Conservation (phyloP, 2,329 filamentous ascomycete species). For the Huntiella moniliformis region DNA sequence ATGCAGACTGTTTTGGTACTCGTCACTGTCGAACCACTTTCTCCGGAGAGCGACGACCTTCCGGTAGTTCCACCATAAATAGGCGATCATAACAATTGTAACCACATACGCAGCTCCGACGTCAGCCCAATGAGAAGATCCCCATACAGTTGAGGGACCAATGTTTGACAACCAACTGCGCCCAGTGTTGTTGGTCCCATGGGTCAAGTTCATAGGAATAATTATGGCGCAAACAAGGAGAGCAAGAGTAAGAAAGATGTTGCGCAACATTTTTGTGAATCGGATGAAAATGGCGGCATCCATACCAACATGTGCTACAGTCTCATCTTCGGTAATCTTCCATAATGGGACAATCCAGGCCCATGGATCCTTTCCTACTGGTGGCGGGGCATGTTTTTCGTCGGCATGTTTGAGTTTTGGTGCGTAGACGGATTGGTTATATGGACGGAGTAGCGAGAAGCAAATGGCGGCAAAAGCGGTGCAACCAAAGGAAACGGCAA, state of each 20-base stretch:
- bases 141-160: constrained; percentile 37
- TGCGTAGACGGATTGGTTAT: constrained; percentile 83
- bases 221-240: constrained; percentile 59
- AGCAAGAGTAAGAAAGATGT: constrained; percentile 61
- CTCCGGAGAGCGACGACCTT: constrained; percentile 53
- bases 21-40: constrained; percentile 64
- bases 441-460: constrained; percentile 80
- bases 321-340: constrained; percentile 54
- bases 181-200: constrained; percentile 5
- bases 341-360: constrained; percentile 70
- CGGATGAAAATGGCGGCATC: constrained; percentile 84
- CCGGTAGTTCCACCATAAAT: constrained; percentile 81
- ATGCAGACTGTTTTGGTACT: constrained; percentile 78
- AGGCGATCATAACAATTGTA: constrained; percentile 56
- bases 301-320: constrained; percentile 70
- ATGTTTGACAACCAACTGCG: constrained; percentile 36
- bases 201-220: constrained; percentile 57
- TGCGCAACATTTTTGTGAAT: constrained; percentile 77
- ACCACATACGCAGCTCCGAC: constrained; percentile 45
- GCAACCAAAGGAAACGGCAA: constrained; percentile 62
- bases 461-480: constrained; percentile 54
- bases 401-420: constrained; percentile 88
- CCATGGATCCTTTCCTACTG: constrained; percentile 69
- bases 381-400: constrained; percentile 71
- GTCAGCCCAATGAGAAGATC: constrained; percentile 36